phyloP scores from a whole-genome alignment of 2,329 filamentous ascomycete genomes.

The Fusarium scirpi region DNA sequence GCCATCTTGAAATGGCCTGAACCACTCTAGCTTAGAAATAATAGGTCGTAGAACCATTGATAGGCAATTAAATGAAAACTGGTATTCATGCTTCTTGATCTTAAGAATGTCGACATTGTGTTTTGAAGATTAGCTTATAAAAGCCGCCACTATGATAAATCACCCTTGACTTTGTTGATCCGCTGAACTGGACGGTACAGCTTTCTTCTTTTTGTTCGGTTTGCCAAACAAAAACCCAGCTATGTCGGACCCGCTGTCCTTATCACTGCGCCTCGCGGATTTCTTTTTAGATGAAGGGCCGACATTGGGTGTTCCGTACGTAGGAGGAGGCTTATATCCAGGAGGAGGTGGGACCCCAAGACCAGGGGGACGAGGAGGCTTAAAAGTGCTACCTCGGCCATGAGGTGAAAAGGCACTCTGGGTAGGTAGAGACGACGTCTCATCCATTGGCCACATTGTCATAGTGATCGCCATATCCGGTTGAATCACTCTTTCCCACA shows the following conservation, averaged over 20 bases:
- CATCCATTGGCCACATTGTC: slow-evolving; percentile 71
- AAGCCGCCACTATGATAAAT: too few relatives aligned
- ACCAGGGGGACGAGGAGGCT: too few relatives aligned
- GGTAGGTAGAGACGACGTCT: slow-evolving; percentile 48
- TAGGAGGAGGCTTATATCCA: slow-evolving; percentile 28
- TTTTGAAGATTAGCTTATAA: too few relatives aligned
- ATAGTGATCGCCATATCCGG: slow-evolving; percentile 71
- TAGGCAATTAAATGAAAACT: too few relatives aligned
- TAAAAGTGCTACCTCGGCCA: too few relatives aligned
- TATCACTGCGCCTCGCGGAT: slow-evolving; percentile 35
- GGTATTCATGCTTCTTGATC: too few relatives aligned
- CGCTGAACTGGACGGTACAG: fast-evolving
- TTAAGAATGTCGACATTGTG: too few relatives aligned
- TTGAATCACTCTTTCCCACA: slow-evolving; percentile 85
- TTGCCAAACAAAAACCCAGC: slow-evolving; percentile 47
- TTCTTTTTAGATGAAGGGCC: slow-evolving; percentile 33
- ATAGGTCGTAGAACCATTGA: fast-evolving
- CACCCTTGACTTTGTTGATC: too few relatives aligned
- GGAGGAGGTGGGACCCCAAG: slow-evolving; percentile 37
- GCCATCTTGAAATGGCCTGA: fast-evolving
- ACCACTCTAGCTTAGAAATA: too few relatives aligned
- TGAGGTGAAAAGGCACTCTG: not conserved
- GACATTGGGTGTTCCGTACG: slow-evolving; percentile 29
- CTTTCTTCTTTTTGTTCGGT: slow-evolving; percentile 46
- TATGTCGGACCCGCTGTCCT: slow-evolving; percentile 20